A percentile compares a stretch with the other conserved stretches of the same genome.
Evolutionary conservation across 805 yeast genomes (phyloP).

Genomic region (Ogataea philodendri): DNA sequence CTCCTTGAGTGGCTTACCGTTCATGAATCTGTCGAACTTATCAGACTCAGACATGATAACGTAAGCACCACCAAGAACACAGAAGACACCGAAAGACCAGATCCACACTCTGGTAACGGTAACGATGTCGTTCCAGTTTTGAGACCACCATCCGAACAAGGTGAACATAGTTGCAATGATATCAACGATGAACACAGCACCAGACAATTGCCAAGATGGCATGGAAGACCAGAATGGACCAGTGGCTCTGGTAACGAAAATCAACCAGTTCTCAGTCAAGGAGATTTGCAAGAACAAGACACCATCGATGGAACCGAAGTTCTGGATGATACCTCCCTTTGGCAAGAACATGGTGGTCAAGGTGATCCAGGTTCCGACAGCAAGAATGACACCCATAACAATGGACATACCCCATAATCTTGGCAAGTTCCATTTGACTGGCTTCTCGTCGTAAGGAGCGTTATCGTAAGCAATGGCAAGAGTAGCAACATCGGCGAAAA

Average conservation of each 20-base stretch:
- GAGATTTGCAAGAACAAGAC: conserved; percentile 91
- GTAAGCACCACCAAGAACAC: conserved; percentile 95
- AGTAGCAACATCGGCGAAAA: conserved; percentile 96
- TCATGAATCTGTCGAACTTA: conserved; percentile 78
- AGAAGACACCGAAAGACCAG: conserved; percentile 96
- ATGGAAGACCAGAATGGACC: conserved; percentile 98
- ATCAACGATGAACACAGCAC: conserved; percentile 90
- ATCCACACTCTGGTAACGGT: conserved; percentile 93
- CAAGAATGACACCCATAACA: conserved; percentile 79
- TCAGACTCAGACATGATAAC: conserved; percentile 84
- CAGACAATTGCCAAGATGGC: conserved; percentile 96
- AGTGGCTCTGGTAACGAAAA: conserved; percentile 93
- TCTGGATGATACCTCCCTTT: conserved; percentile 92
- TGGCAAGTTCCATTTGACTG: conserved; percentile 96
- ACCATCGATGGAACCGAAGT: conserved; percentile 94
- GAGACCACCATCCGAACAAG: conserved; percentile 96
- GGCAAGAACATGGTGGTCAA: conserved; percentile 89
- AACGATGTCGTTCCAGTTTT: conserved; percentile 95
- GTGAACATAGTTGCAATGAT: conserved; percentile 89
- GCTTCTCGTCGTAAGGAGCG: conserved; percentile 90
- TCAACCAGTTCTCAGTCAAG: conserved; percentile 95
- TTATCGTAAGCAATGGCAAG: conserved; percentile 96
- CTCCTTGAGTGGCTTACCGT: conserved; percentile 70
- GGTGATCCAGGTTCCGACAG: conserved; percentile 92
- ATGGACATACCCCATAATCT: conserved; percentile 97